These are phyloP conservation scores for Neurospora sp. DNA, from an alignment of 495 filamentous ascomycete genomes.

Conservation along the genomic window DNA sequence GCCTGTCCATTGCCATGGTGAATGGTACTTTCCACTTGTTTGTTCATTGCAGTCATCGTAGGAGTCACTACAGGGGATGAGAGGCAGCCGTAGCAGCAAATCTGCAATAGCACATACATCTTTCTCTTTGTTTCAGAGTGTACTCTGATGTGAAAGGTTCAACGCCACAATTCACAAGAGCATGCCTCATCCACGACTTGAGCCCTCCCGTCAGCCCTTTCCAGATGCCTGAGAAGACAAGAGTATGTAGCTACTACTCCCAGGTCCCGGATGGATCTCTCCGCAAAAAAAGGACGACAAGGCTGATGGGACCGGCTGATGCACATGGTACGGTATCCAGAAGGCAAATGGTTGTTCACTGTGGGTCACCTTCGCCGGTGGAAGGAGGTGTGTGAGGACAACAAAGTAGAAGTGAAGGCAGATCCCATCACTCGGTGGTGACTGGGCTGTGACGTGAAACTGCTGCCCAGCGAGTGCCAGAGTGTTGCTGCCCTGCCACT, in stretches of 20 bases:
- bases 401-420: neutral
- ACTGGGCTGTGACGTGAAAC: neutral
- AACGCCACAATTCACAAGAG: neutral
- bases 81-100: neutral
- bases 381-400: neutral
- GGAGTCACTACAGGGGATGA: neutral
- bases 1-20: neutral
- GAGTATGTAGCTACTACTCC: neutral
- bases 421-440: neutral
- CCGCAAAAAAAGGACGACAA: neutral
- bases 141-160: neutral
- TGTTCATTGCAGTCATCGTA: neutral
- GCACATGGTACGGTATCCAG: neutral
- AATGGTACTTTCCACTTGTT: neutral
- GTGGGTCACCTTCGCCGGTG: neutral
- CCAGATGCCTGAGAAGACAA: neutral
- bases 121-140: neutral
- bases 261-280: neutral
- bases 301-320: neutral
- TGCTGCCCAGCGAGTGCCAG: neutral
- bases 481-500: neutral
- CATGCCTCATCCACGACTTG: neutral
- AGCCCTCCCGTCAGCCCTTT: neutral
- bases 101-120: neutral
- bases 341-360: neutral